phyloP scores from a whole-genome alignment of 257 asterid species.

The Forsythia viridissima region DNA sequence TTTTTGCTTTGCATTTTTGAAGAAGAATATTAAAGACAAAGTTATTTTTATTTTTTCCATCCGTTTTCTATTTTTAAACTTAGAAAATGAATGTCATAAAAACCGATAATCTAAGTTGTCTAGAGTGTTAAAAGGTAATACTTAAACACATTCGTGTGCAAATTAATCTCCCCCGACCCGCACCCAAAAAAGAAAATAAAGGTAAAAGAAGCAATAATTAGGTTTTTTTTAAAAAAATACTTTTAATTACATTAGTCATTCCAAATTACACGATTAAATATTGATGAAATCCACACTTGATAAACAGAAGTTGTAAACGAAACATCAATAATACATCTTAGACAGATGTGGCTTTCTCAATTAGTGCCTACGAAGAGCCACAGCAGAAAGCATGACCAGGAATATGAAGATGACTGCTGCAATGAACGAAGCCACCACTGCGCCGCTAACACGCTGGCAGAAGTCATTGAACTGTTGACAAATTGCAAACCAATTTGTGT shows the following conservation, averaged over 20 bases:
- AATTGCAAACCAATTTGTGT: conserved; percentile 72
- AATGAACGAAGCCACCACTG: conserved; percentile 80
- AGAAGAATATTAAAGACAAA: no score
- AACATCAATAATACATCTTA: not conserved
- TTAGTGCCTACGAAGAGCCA: conserved; percentile 58
- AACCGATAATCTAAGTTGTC: no score
- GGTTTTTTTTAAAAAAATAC: not conserved
- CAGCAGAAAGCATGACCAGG: conserved; percentile 65
- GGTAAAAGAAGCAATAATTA: no score
- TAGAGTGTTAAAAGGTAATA: no score
- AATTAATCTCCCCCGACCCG: no score
- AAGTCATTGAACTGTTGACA: conserved; percentile 76
- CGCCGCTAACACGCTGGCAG: conserved; percentile 79
- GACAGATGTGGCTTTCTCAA: not conserved
- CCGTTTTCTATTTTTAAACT: no score
- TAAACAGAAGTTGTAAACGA: not conserved
- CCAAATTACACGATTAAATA: not conserved
- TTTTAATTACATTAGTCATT: not conserved
- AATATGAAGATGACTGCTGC: conserved; percentile 53
- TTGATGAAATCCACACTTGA: not conserved
- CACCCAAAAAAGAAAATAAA: no score
- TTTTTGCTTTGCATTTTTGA: no score
- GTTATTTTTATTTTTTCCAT: no score
- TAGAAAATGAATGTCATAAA: no score
- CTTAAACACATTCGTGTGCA: no score